Base-by-base conservation (phyloP, 2,329 filamentous ascomycete genomes). In the Colletotrichum nymphaeae region DNA sequence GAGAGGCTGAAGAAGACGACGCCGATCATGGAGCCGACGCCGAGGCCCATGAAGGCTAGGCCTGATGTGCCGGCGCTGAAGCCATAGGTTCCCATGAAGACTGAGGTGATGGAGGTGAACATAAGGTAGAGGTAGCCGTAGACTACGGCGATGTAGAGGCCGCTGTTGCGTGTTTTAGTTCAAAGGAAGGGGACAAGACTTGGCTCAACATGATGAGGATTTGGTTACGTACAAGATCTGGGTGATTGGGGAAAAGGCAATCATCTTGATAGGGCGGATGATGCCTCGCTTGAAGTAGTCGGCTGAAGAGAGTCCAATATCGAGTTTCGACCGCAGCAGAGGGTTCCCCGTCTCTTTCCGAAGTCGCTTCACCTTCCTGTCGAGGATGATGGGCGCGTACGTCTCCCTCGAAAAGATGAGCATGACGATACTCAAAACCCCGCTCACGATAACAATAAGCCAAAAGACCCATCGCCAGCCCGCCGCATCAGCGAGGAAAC, bases 271-370 rank as follows among this genome's bases (percentile, higher is more conserved):
- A 0, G 88, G 88, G 0, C 88, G 84, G 1, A 86, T 77, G 55
- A 89, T 85, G 28, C 85, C 82, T 11, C 83, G 82, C 55, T 79
- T 80, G 76, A 89, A 85, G 75, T 85, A 82, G 59, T 86, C 82
- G 0, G 73, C 63, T 0, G 83, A 75, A n/a, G 79, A 80, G 2
- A 86, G 79, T 5, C 83, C 84, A 0, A 84, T 73, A 64, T 85
- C 84, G 76, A 92, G 86, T 77, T 89, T 89, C 28, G 88, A 89
- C 0, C 90, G 90, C 2, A 92, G 79, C 16, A 81, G 52, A 0
- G 74, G 71, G 72, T 91, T 91, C 12, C 88, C 88, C 0, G 88
- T 91, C 64, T 87, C 84, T 68, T 84, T 85, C 3, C 83, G 84
- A 1, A 91, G 83, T 2, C 80, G 78, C 2, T 72, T 73, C 0